Base-by-base conservation (phyloP, 139 green algal species). In the Ettlia oleoabundans region DNA sequence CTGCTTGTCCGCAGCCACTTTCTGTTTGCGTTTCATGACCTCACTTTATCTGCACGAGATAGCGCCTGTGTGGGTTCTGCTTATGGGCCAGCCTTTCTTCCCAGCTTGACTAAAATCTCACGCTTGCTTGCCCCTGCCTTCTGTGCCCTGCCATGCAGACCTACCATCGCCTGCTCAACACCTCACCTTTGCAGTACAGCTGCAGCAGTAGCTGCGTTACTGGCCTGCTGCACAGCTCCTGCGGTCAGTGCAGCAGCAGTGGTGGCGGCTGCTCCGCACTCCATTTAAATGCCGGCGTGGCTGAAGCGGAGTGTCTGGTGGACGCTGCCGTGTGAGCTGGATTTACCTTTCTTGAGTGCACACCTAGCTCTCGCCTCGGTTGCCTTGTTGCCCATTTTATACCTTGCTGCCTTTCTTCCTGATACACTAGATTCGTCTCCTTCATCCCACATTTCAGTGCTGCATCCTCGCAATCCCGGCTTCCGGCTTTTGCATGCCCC, bases 171-270 rank as follows among this genome's bases (percentile, higher is more conserved):
- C 35, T 80, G 53, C 73, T 80, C 73, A 80, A 80, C 53, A 67
- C 73, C 5, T 52, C 38, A 13, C 73, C 73, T 24, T 28, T 80
- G 53, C 53, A 80, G 73, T 80, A 53, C 73, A 40, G 22, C 73
- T 80, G 73, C 73, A 68, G 73, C 73, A 80, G 73, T 28, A 24
- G 32, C 53, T 80, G 73, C 53, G 62, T 80, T 9, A n/a, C 73
- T 3, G 53, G 73, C 73, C 73, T 80, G 52, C 52, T 80, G 73
- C 53, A 52, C 73, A 69, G 52, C 53, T 37, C 73, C 0, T 80
- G 73, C 73, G 40, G 38, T 24, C 73, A 80, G 53, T 80, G 70
- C 70, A 41, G 73, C 73, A 53, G 73, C 53, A 53, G 35, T 52
- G 61, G 73, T 26, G 53, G 73, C 53, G 73, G 73, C 35, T 69